phyloP scores from a whole-genome alignment of 2,329 filamentous ascomycete species.

The Colletotrichum zoysiae region DNA sequence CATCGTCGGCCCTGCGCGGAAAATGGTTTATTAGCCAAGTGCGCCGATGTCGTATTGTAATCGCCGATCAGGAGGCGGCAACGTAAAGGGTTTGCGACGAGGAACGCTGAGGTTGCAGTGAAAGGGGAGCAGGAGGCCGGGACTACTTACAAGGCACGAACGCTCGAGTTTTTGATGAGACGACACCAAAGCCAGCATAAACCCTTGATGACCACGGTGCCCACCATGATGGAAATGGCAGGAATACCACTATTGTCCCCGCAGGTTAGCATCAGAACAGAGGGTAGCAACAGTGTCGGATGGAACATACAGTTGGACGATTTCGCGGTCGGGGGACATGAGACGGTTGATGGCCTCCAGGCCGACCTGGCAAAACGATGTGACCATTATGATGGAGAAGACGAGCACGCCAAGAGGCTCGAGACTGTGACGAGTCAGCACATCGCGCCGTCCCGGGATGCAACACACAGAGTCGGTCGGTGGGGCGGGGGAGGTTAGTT shows the following conservation, averaged over 20 bases:
- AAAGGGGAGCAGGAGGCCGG: constrained; percentile 18
- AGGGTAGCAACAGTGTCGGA: neutral
- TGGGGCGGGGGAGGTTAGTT: neutral
- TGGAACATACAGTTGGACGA: constrained; percentile 73
- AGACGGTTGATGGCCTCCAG: constrained; percentile 78
- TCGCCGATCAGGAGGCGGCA: constrained; percentile 35
- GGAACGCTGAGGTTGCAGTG: constrained; percentile 9
- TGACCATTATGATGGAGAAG: constrained; percentile 89
- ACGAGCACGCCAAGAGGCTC: constrained; percentile 86
- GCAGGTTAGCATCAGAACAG: constrained; percentile 26
- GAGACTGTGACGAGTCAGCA: constrained; percentile 60
- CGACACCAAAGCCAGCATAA: constrained; percentile 90
- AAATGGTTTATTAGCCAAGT: constrained; percentile 39
- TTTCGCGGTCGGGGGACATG: constrained; percentile 68
- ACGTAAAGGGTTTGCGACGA: constrained; percentile 23
- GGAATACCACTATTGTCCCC: constrained; percentile 63
- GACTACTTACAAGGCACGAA: constrained; percentile 76
- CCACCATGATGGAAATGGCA: constrained; percentile 83
- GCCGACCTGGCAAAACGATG: constrained; percentile 83
- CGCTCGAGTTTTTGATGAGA: constrained; percentile 85
- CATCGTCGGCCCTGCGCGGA: constrained; percentile 60
- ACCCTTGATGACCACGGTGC: constrained; percentile 85
- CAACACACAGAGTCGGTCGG: constrained; percentile 9
- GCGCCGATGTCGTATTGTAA: constrained; percentile 45
- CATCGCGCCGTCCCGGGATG: constrained; percentile 4